Evolutionary conservation across 352 stramenopile genomes (phyloP).

Genomic region (Pelagophyceae sp.): DNA sequence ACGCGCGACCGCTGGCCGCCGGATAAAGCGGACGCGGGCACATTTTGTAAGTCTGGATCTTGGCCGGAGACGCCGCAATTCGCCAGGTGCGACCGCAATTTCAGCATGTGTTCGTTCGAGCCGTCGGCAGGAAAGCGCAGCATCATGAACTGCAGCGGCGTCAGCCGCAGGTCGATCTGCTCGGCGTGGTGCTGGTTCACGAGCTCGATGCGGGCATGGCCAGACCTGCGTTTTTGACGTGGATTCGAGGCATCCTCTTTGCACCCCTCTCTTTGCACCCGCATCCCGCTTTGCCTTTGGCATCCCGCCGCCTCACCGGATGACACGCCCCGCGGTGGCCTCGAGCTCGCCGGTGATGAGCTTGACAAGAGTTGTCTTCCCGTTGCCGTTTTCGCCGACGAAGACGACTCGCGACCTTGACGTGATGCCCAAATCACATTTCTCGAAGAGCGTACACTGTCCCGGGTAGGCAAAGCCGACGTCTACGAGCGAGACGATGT

Average conservation of each 20-base stretch:
- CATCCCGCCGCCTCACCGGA: no score
- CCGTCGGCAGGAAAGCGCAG: conserved; percentile 53
- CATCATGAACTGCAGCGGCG: conserved; percentile 74
- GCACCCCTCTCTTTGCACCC: no score
- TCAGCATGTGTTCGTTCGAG: conserved; percentile 32
- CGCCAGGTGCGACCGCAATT: conserved; percentile 32
- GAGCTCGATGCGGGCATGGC: conserved; percentile 66
- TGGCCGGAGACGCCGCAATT: conserved; percentile 36
- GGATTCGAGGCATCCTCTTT: no score
- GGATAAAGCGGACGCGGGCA: conserved; percentile 28
- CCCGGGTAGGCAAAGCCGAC: conserved; percentile 35
- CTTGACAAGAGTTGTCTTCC: conserved; percentile 77
- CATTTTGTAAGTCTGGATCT: conserved; percentile 30
- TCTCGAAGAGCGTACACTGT: conserved; percentile 23
- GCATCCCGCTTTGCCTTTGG: no score
- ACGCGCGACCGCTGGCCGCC: conserved; percentile 33
- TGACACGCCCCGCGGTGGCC: conserved; percentile 53
- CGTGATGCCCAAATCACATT: conserved; percentile 34
- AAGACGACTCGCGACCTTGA: conserved; percentile 29
- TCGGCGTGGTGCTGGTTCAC: conserved; percentile 81
- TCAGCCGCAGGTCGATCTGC: conserved; percentile 67
- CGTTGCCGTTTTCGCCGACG: conserved; percentile 68
- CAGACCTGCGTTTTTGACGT: no score
- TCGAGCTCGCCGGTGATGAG: conserved; percentile 75
- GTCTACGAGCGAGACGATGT: conserved; percentile 32